Evolutionary conservation across 208 protist species (phyloP), one percentile per base, ranked within the genome.

Genomic region (Tritrichomonas musculus): DNA sequence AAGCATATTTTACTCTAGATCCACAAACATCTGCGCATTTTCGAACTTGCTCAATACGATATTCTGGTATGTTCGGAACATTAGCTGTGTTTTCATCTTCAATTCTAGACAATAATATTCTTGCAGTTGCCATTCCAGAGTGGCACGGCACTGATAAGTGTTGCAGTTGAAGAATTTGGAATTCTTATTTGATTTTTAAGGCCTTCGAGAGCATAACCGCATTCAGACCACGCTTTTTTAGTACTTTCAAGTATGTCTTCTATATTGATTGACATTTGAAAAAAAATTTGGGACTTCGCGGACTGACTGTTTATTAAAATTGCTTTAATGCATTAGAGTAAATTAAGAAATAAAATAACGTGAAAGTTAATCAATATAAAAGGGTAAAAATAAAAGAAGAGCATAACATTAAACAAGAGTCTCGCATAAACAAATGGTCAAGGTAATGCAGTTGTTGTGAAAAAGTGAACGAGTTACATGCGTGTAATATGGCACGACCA

Each of bases 11-110:
- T 36, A 95, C 72, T 5, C 60, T 33, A n/a, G 2, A 64, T 33
- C 95, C 95, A 4, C 96, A 92, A 13, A 93, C 57, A 72, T 96
- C 69, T 25, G 93, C 95, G 39, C 93, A 93, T 13, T 50, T 41
- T 14, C 97, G 30, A 41, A 93, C 94, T 96, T 96, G 84, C 94
- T 93, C 66, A 41, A 96, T 22, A 93, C 95, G 93, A 77, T 96
- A 75, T 75, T 84, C 82, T 30, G 97, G 97, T 94, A 99, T 98
- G 33, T 97, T 94, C 94, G 96, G 96, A 72, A 98, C 93, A 20
- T 97, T 95, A 93, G 97, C 97, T 14, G 97, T 98, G 53, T 95
- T 82, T 47, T 94, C 72, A 95, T 99, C 96, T 95, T 99, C 97
- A 30, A 98, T 93, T 93, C 97, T 96, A 84, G 96, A 92, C 3